Evolutionary conservation across 805 yeast genomes (phyloP), one percentile per base, ranked within the genome.

Genomic region (Metschnikowia hibisci): DNA sequence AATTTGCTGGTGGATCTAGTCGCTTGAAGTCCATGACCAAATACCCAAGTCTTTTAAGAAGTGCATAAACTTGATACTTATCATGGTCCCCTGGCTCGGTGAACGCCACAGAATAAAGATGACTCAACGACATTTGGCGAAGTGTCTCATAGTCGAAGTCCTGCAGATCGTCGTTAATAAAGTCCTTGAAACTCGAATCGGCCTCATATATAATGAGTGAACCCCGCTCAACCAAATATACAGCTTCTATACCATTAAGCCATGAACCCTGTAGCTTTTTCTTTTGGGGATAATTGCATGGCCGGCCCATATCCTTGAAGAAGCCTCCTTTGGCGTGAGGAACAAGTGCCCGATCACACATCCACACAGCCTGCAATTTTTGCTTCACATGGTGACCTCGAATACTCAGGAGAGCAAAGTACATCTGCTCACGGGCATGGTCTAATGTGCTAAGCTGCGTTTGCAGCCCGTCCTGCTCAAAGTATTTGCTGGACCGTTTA

Each of bases 151-250:
- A 58, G 37, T 58, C 58, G 39, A 63, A 66, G 6, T 22, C 51
- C 6, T 52, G 57, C 3, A 54, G 48, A 5, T 47, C 56, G 23
- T 50, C 29, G 25, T 45, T 45, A 9, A 68, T 36, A 40, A 56
- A 64, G 10, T 45, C 35, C 20, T 47, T 38, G 42, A 58, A 63
- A 14, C 32, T 40, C 0, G 50, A 56, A 39, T 56, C 52, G 12
- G 52, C 56, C 32, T 63, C 41, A 46, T 61, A 67, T 5, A 65
- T 49, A 10, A 61, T 47, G 50, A 69, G 52, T 2, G 73, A 62
- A 1, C 97, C 97, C 56, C 98, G 69, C 58, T 90, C 96, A 2
- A 82, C 77, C 43, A 90, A 64, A 60, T 89, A 90, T 1, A 88
- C 66, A 6, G 82, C 74, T 54, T 90, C 98, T 45, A 86, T 80